These are phyloP conservation scores for Halenospora varia DNA, from an alignment of 495 filamentous ascomycete species.

Conservation along the genomic window DNA sequence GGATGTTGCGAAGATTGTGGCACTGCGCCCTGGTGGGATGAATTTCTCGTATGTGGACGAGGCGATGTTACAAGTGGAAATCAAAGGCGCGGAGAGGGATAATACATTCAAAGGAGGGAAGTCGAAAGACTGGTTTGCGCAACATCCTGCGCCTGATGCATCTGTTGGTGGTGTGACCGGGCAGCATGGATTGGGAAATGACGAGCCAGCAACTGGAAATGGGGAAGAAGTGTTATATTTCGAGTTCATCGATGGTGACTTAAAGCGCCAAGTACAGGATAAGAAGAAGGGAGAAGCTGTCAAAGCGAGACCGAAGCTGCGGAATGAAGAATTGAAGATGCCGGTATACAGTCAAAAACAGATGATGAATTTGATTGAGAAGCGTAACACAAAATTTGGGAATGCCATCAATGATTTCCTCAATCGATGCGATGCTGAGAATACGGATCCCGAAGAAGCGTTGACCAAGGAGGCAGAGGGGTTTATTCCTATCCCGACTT, in stretches of 20 bases:
- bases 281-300: slow-evolving; percentile 67
- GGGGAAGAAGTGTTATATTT: slow-evolving; percentile 70
- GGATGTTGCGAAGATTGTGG: slow-evolving; percentile 79
- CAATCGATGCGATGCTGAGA: slow-evolving; percentile 62
- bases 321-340: slow-evolving; percentile 84
- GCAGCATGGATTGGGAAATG: slow-evolving; percentile 29
- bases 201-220: slow-evolving; percentile 32
- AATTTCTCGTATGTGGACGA: slow-evolving; percentile 87
- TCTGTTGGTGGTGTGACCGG: slow-evolving; percentile 47
- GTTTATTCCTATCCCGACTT: slow-evolving; percentile 25
- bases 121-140: slow-evolving; percentile 35
- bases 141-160: slow-evolving; percentile 39
- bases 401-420: slow-evolving; percentile 76
- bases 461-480: slow-evolving; percentile 45
- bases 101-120: slow-evolving; percentile 42
- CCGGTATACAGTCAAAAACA: slow-evolving; percentile 91
- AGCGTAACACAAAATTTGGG: slow-evolving; percentile 80
- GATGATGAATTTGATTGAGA: slow-evolving; percentile 86
- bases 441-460: slow-evolving; percentile 61
- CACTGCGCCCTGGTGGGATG: slow-evolving; percentile 69
- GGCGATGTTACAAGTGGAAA: slow-evolving; percentile 71
- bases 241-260: slow-evolving; percentile 87
- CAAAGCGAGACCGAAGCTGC: slow-evolving; percentile 57
- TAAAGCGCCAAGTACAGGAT: slow-evolving; percentile 73
- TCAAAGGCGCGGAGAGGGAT: slow-evolving; percentile 58